Evolutionary conservation across 805 yeast genomes (phyloP).

Genomic region (Candida lessepsii): DNA sequence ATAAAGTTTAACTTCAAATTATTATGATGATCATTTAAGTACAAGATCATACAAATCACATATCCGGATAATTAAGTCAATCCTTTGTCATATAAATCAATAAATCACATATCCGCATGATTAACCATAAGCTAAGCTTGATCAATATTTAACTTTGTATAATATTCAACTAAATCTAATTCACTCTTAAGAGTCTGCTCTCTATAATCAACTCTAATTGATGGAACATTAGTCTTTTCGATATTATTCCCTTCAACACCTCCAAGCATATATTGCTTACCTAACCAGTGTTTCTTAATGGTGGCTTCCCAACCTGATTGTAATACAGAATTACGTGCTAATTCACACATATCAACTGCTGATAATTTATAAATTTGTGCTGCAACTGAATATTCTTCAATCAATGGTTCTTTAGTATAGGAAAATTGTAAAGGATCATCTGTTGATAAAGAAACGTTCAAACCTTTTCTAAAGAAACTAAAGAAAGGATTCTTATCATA

Average conservation of each 20-base stretch:
- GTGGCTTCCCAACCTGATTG: conserved; percentile 93
- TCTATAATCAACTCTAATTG: conserved; percentile 80
- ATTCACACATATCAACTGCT: conserved; percentile 95
- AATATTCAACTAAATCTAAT: conserved; percentile 63
- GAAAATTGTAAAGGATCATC: conserved; percentile 98
- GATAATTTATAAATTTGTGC: conserved; percentile 95
- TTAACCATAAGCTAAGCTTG: not conserved
- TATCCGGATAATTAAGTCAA: too few relatives aligned
- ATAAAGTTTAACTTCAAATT: too few relatives aligned
- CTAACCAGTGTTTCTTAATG: conserved; percentile 91
- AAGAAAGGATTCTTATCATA: conserved; percentile 97
- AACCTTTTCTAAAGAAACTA: conserved; percentile 85
- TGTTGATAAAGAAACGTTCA: conserved; percentile 90
- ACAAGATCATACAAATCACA: not conserved
- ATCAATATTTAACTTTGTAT: conserved; percentile 39
- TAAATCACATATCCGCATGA: not conserved
- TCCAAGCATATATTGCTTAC: conserved; percentile 52
- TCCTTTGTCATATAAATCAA: too few relatives aligned
- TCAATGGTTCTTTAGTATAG: conserved; percentile 93
- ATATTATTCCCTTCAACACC: conserved; percentile 85
- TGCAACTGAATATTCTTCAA: conserved; percentile 97
- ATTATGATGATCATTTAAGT: not conserved
- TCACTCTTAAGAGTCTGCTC: conserved; percentile 75
- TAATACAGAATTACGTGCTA: conserved; percentile 86
- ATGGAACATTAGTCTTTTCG: conserved; percentile 94